Conservation (phyloP, 257 asterid species). For the Penstemon eatonii region DNA sequence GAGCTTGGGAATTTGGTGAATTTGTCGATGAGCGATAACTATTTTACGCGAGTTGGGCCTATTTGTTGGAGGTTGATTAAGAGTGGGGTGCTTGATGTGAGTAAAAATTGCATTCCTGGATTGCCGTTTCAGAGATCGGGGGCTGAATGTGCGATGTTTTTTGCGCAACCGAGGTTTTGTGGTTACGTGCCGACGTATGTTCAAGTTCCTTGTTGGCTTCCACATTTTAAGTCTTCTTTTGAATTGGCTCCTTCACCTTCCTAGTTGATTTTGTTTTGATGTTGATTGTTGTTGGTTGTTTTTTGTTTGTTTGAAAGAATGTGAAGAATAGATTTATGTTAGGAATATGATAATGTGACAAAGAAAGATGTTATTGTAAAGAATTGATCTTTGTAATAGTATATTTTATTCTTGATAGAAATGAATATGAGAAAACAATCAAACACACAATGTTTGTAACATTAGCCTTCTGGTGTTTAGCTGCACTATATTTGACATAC, state of each 20-base stretch:
- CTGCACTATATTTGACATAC: too few relatives aligned
- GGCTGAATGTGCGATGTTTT: conserved; percentile 50
- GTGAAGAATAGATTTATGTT: too few relatives aligned
- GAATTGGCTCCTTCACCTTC: conserved; percentile 44
- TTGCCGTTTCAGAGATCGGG: conserved; percentile 57
- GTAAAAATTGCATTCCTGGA: conserved; percentile 62
- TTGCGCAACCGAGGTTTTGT: conserved; percentile 49
- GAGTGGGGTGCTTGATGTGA: conserved; percentile 62
- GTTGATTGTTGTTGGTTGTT: too few relatives aligned
- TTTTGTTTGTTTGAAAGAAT: too few relatives aligned
- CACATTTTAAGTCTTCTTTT: conserved; percentile 28
- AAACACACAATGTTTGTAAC: too few relatives aligned
- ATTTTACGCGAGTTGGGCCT: conserved; percentile 56
- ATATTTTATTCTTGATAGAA: too few relatives aligned
- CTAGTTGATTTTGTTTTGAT: background rate
- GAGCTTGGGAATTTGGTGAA: conserved; percentile 43
- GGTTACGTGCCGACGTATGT: conserved; percentile 33
- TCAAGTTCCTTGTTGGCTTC: conserved; percentile 49
- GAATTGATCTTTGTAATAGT: too few relatives aligned
- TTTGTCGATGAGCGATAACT: conserved; percentile 59
- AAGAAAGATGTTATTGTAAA: too few relatives aligned
- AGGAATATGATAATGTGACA: too few relatives aligned
- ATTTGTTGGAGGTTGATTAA: conserved; percentile 46
- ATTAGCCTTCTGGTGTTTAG: too few relatives aligned
- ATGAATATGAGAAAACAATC: too few relatives aligned